phyloP scores from a whole-genome alignment of 1,284 basidiomycete species.

The Amylostereum areolatum region DNA sequence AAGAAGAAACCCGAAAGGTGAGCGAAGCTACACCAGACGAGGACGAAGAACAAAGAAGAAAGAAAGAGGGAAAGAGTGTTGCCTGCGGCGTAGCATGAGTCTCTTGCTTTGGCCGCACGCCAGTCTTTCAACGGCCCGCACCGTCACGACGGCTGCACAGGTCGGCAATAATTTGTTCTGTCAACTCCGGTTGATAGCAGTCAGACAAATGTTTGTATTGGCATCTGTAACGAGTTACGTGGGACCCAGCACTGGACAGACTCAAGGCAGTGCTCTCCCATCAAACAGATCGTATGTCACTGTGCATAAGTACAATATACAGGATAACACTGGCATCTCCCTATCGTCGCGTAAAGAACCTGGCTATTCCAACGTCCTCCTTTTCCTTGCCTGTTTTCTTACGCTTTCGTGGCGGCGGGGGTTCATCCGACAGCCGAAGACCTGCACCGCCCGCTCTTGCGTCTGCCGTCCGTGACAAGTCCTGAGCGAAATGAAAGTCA shows the following conservation, averaged over 20 bases:
- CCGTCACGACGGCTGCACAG: not conserved
- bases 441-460: conserved; percentile 11
- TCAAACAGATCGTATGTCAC: not conserved
- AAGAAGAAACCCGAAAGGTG: conserved; percentile 4
- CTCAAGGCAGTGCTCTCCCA: no score
- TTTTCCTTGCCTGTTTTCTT: conserved; percentile 27
- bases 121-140: no score
- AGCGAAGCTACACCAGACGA: not conserved
- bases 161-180: not conserved
- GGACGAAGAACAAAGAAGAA: conserved; percentile 2
- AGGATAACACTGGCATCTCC: not conserved
- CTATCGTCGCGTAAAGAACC: conserved; percentile 55
- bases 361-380: conserved; percentile 58
- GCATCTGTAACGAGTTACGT: no score
- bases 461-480: conserved; percentile 39
- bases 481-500: conserved; percentile 84
- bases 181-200: no score
- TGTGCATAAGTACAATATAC: not conserved
- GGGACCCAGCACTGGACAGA: no score
- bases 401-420: conserved; percentile 21
- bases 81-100: not conserved
- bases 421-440: conserved; percentile 10
- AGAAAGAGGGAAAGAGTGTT: not conserved
- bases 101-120: not conserved
- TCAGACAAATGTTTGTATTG: no score